phyloP scores from a whole-genome alignment of 208 protist species.

The Trypanosoma theileri region DNA sequence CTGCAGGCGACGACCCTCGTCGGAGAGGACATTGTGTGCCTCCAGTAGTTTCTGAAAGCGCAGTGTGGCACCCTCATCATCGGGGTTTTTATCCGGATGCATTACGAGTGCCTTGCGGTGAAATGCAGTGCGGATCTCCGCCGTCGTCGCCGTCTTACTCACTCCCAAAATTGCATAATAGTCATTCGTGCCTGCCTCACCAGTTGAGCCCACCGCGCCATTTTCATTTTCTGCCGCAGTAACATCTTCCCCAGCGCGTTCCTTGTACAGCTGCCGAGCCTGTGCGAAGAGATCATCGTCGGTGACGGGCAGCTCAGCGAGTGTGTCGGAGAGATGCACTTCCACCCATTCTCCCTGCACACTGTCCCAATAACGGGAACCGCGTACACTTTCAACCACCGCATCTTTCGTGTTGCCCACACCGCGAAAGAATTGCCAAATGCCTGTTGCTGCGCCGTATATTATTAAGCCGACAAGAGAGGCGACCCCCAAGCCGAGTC shows the following conservation, averaged over 20 bases:
- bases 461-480: constrained; percentile 26
- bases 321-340: constrained; percentile 35
- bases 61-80: constrained; percentile 40
- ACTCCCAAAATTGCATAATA: constrained; percentile 64
- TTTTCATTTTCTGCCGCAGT: not conserved
- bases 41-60: constrained; percentile 60
- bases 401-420: constrained; percentile 45
- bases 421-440: constrained; percentile 38
- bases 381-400: constrained; percentile 28
- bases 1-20: constrained; percentile 37
- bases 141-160: constrained; percentile 33
- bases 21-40: constrained; percentile 68
- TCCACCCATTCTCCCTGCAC: constrained; percentile 39
- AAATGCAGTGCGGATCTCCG: constrained; percentile 64
- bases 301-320: constrained; percentile 36
- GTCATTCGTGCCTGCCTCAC: constrained; percentile 12
- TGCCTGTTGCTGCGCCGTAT: constrained; percentile 41
- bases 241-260: not conserved
- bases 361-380: constrained; percentile 56
- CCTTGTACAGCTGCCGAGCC: constrained; percentile 24
- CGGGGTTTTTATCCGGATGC: constrained; percentile 77
- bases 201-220: not conserved
- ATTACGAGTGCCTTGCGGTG: constrained; percentile 49
- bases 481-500: constrained; percentile 35
- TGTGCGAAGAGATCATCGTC: constrained; percentile 50